Conservation (phyloP, 805 yeast species). For the Metschnikowia kunwiensis region DNA sequence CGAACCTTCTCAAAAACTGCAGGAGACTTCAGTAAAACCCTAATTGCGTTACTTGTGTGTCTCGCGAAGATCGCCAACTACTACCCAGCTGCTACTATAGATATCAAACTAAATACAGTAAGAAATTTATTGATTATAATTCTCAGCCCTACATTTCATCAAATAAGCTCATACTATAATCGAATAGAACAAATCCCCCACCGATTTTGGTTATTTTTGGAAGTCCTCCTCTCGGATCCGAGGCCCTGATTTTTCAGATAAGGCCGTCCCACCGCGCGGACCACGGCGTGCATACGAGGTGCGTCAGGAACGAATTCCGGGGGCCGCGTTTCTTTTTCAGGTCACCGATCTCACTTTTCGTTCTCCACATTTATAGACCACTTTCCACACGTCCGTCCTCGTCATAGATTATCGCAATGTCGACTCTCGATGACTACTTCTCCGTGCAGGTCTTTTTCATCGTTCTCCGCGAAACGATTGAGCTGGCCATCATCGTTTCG, state of each 20-base stretch:
- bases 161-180: too few relatives aligned
- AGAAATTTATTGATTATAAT: too few relatives aligned
- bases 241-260: constrained; percentile 3
- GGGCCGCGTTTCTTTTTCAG: not conserved
- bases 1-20: too few relatives aligned
- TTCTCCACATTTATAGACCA: not conserved
- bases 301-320: not conserved
- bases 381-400: not conserved
- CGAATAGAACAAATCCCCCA: too few relatives aligned
- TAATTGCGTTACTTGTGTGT: too few relatives aligned
- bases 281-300: not conserved
- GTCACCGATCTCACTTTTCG: not conserved
- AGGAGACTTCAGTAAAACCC: too few relatives aligned
- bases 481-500: constrained; percentile 22
- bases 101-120: too few relatives aligned
- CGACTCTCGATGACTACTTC: constrained; percentile 16
- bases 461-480: constrained; percentile 20
- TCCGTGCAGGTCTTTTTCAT: constrained; percentile 22
- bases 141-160: too few relatives aligned
- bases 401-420: constrained; percentile 9
- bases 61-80: too few relatives aligned
- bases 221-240: too few relatives aligned
- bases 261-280: constrained; percentile 1
- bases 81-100: too few relatives aligned
- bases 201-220: too few relatives aligned